Base-by-base conservation (phyloP, 176 grass and related monocot genomes). In the Tuctoria greenei region DNA sequence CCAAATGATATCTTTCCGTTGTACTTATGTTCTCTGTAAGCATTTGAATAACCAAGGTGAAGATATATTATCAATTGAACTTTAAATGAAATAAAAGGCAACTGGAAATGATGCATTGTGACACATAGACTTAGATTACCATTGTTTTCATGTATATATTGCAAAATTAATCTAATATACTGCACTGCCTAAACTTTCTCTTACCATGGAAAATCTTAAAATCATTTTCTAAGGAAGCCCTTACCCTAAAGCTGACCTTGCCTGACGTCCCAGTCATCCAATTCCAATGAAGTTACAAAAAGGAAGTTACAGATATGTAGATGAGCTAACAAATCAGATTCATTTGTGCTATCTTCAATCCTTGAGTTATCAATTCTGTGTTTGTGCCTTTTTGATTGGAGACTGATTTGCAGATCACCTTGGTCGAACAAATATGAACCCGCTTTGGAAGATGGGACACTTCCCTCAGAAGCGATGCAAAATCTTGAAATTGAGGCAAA, bases 371-470 rank as follows among this genome's bases (percentile, higher is more conserved):
- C 60, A 12, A 7, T 58, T 80, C 26, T 45, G 20, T 12, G 5
- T 61, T 54, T 8, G 3, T 7, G 10, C 42, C 55, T 71, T 37
- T 10, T 57, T 82, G 26, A 78, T 60, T 79, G 55, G 63, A 79
- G 67, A 47, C 55, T 73, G 55, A 13, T 17, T 49, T 84, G 64
- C 88, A 99, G 96, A 79, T 99, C 96, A 27, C 96, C 96, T 50
- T 99, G 96, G 96, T 90, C 92, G 21, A 99, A 99, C 80, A 88
- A 74, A 84, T 99, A 95, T 43, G 80, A 88, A 7, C 96, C 96
- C 58, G 83, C 89, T 80, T 74, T 99, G 59, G 96, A 99, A 78
- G 96, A 99, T 73, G 96, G 96, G 36, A 82, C 89, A 39, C 73
- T 99, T 81, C 96, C 92, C 12, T 95, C 89, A 10, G 54, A 77